These are phyloP conservation scores for Vitellaria paradoxa DNA, from an alignment of 179 eudicot species.

Conservation along the genomic window DNA sequence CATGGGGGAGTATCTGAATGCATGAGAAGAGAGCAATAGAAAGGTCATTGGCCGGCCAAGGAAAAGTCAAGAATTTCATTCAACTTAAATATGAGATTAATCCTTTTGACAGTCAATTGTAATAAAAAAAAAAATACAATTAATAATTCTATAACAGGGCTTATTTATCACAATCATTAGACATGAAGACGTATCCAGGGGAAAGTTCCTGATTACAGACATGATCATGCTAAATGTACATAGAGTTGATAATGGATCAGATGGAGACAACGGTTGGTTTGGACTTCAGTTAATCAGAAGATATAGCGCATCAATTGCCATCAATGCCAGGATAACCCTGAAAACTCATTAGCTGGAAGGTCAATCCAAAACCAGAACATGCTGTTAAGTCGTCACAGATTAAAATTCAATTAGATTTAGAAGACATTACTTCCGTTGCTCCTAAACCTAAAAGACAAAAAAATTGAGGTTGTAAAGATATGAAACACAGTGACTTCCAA, in stretches of 20 bases:
- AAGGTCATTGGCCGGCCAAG: neutral
- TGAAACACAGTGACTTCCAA: neutral
- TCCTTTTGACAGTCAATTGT: neutral
- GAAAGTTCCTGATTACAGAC: too few species aligned
- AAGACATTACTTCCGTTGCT: neutral
- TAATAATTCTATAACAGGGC: too few species aligned
- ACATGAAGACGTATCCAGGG: neutral
- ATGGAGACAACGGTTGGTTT: neutral
- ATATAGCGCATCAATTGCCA: neutral
- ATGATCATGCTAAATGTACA: neutral
- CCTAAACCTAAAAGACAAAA: too few species aligned
- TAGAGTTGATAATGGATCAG: neutral
- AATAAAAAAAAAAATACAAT: neutral
- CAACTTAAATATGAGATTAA: neutral
- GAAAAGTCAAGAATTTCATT: neutral
- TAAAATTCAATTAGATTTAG: neutral
- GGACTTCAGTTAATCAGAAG: neutral
- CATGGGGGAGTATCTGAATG: neutral
- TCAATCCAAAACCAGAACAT: neutral
- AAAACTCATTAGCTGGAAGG: neutral
- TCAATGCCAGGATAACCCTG: neutral
- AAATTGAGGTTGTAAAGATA: neutral
- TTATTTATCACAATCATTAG: conserved; percentile 2
- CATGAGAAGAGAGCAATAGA: neutral
- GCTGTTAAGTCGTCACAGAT: neutral